These are phyloP conservation scores for Clavispora asparagi DNA, from an alignment of 805 yeast species.

Conservation along the genomic window DNA sequence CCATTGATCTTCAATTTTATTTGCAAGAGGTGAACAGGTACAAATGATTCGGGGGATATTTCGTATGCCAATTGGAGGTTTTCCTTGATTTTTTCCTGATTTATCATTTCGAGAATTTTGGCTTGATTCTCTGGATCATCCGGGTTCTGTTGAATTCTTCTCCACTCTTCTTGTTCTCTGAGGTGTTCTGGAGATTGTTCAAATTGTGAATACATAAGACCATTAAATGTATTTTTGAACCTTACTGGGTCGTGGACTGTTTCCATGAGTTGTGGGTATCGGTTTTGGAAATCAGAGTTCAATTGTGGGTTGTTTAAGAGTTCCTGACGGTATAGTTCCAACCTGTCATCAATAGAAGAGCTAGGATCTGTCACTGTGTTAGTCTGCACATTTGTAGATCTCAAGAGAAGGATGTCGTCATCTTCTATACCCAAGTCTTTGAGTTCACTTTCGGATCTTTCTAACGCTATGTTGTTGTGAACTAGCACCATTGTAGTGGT, in stretches of 20 bases:
- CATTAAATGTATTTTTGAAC: constrained; percentile 34
- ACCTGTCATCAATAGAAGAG: not conserved
- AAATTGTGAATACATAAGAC: constrained; percentile 26
- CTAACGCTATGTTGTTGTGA: constrained; percentile 41
- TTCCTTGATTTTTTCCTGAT: constrained; percentile 71
- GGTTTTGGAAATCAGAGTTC: constrained; percentile 27
- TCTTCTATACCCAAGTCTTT: constrained; percentile 45
- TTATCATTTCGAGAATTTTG: constrained; percentile 60
- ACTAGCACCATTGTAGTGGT: constrained; percentile 44
- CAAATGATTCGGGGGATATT: constrained; percentile 85
- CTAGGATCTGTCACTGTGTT: not conserved
- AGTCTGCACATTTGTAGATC: constrained; percentile 5
- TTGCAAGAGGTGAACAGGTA: constrained; percentile 77
- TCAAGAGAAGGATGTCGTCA: constrained; percentile 53
- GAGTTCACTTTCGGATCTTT: constrained; percentile 33
- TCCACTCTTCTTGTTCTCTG: constrained; percentile 37
- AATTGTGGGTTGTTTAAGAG: constrained; percentile 37
- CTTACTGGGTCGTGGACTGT: constrained; percentile 42
- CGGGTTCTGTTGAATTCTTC: constrained; percentile 54
- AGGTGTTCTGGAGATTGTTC: constrained; percentile 9
- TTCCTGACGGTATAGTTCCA: constrained; percentile 47
- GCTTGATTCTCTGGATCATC: constrained; percentile 66
- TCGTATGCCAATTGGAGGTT: constrained; percentile 78
- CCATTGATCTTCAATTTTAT: constrained; percentile 77
- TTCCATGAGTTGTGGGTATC: constrained; percentile 45